Evolutionary conservation across 2,329 filamentous ascomycete genomes (phyloP), one percentile per base, ranked within the genome.

Genomic region (Xylariaceae sp.): DNA sequence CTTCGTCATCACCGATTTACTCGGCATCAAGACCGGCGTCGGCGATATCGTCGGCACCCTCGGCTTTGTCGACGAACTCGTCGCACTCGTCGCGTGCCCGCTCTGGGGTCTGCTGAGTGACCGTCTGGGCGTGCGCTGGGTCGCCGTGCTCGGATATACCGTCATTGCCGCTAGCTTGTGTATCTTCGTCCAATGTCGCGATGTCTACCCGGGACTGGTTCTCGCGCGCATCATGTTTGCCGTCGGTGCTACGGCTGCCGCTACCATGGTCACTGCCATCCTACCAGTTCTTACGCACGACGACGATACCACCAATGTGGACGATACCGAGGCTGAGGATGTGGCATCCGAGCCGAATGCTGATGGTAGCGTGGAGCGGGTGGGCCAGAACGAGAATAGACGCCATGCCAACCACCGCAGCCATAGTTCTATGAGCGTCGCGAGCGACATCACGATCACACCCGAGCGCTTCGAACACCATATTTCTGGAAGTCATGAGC

Each of bases 211-310:
- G 7, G 86, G 95, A 69, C 76, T 99, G 62, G 75, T 97, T 52
- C 74, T 96, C 42, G 91, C 88, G 52, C 81, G 94, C 61, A 76
- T 45, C 49, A 76, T 95, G 53, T 99, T 99, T 72, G 94, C 91
- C 62, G 64, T 96, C 19, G 94, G 94, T 29, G 94, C 89, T 26
- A 91, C 91, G n/a, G 94, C 92, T 27, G 85, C 88, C 4, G 81
- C 91, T 11, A 97, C 94, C 1, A 99, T 99, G 94, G 94, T 99
- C 26, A 97, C 94, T 6, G 94, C 94, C 3, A 90, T 95, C 45
- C 77, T 99, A 29, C 94, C 94, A 1, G 85, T 80, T 8, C 72
- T 87, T 61, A 85, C 83, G 19, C 19, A 19, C 4, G 79, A 80
- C 59, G 80, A 82, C 34, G 72, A 67, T 40, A 67, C 67, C 40